Evolutionary conservation across 495 filamentous ascomycete genomes (phyloP), one percentile per base, ranked within the genome.

Genomic region (Terfezia claveryi): DNA sequence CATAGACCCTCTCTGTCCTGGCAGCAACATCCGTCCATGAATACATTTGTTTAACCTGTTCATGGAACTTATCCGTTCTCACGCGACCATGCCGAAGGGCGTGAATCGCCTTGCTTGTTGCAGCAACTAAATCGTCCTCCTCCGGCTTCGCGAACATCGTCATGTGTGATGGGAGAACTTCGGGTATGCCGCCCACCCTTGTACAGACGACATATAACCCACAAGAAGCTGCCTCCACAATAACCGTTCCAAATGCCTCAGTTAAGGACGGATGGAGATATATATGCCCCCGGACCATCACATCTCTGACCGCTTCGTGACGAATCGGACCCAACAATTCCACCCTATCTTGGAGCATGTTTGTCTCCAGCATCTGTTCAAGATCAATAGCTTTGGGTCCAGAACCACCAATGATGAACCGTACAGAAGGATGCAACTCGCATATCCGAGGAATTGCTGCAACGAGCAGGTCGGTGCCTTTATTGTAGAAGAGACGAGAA

Each of bases 231-330:
- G 91, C 91, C 70, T 98, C 91, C 38, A 98, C 91, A 53, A 98
- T 84, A 23, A 98, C 91, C 0, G 91, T 98, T 2, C 91, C 91
- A 62, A 98, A 98, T 9, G 91, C 91, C 68, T 98, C 91, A 0
- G 91, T 98, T 37, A 98, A 73, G 36, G 81, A 87, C 0, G 91
- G 92, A 66, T 96, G 89, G 0, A 98, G 77, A 66, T 96, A 96
- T 56, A 98, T 92, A 62, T 98, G 87, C 0, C 91, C 91, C 51
- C 86, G 77, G 10, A 94, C 82, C 91, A 98, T 98, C n/a, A 98
- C 89, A 67, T 96, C 85, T 41, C 91, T 80, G 1, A 98, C 91
- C 60, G 96, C 87, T 65, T 96, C 92, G 65, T 98, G 91, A 17
- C 91, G 80, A 23, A 96, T 78, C 6, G 89, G 78, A 14, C 91